Evolutionary conservation across 805 yeast genomes (phyloP).

Genomic region (Cyberlindnera veronae): DNA sequence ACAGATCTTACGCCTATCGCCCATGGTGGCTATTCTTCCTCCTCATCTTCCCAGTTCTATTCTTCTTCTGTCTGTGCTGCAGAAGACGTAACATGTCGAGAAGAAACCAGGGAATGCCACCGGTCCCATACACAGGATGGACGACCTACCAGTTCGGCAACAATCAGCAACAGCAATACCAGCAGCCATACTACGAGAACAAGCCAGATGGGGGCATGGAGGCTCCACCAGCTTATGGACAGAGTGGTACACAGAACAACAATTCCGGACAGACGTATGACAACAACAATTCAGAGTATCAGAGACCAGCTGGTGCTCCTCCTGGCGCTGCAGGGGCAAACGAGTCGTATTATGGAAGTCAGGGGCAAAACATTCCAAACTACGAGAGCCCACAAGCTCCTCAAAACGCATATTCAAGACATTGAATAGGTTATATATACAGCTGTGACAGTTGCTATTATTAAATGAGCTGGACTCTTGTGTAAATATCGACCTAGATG

Average conservation of each 20-base stretch:
- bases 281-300: not conserved
- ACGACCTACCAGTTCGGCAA: constrained; percentile 15
- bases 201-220: constrained; percentile 6
- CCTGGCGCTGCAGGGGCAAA: constrained; percentile 4
- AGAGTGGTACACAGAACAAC: not conserved
- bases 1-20: not conserved
- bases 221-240: constrained; percentile 6
- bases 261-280: constrained; percentile 7
- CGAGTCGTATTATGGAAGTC: not conserved
- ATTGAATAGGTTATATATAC: not conserved
- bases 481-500: constrained; percentile 1
- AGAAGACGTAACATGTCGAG: constrained; percentile 20
- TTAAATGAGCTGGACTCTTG: not conserved
- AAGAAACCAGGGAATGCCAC: constrained; percentile 17
- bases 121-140: constrained; percentile 25
- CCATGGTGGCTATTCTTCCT: constrained; percentile 24
- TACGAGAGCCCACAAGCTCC: constrained; percentile 7
- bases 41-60: constrained; percentile 14
- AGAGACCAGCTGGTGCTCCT: constrained; percentile 19
- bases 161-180: constrained; percentile 11
- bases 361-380: not conserved
- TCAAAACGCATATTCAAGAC: not conserved
- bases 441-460: too few species aligned
- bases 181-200: constrained; percentile 8
- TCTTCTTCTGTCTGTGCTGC: constrained; percentile 3